Evolutionary conservation across 306 rosid species (phyloP).

Genomic region (Begonia loranthoides): DNA sequence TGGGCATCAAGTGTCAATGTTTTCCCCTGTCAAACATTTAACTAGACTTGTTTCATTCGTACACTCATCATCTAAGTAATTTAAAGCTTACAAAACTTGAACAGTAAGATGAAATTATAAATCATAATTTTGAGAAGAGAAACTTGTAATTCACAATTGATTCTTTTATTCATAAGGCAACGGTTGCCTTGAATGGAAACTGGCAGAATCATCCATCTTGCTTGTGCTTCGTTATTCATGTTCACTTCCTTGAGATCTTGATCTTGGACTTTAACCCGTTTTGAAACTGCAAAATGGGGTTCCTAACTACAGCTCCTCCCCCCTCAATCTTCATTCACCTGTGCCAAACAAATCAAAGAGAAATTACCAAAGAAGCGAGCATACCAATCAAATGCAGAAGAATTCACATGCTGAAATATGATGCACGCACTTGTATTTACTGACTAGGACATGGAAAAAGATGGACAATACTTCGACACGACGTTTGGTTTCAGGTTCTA

Average conservation of each 20-base stretch:
- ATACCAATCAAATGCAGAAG: neutral
- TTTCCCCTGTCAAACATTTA: too few species aligned
- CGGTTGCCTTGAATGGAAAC: too few species aligned
- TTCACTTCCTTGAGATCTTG: neutral
- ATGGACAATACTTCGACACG: neutral
- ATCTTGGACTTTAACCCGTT: neutral
- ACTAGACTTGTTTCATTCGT: too few species aligned
- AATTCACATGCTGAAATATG: neutral
- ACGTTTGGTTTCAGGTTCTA: neutral
- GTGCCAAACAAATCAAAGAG: neutral
- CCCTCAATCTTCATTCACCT: slow-evolving; percentile 3
- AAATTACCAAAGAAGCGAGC: neutral
- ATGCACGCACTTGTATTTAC: neutral
- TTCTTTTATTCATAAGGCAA: too few species aligned
- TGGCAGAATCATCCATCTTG: too few species aligned
- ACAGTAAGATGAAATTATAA: too few species aligned
- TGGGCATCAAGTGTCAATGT: too few species aligned
- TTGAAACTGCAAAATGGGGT: neutral
- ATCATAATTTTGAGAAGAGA: too few species aligned
- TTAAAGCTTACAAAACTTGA: too few species aligned
- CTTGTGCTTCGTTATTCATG: too few species aligned
- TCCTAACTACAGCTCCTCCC: slow-evolving; percentile 1
- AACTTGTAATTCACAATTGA: too few species aligned
- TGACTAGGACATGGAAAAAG: slow-evolving; percentile 1
- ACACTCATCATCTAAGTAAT: too few species aligned